phyloP scores from a whole-genome alignment of 2,329 filamentous ascomycete species.

The Xylaria sp. region DNA sequence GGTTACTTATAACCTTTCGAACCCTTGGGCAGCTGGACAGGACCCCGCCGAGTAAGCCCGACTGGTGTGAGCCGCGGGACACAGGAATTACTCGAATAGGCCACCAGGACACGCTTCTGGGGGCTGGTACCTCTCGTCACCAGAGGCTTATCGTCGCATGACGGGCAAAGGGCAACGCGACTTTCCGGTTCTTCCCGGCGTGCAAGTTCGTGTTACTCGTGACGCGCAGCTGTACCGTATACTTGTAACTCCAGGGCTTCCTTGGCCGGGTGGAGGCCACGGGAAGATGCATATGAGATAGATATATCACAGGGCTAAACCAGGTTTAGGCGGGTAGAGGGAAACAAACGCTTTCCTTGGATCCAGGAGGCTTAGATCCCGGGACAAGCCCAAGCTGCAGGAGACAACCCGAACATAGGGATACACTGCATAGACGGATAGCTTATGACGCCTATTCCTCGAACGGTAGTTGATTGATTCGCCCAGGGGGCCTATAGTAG shows the following conservation, averaged over 20 bases:
- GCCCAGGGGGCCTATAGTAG: not conserved
- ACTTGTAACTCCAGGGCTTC: not conserved
- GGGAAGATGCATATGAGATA: not conserved
- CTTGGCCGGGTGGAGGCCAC: not conserved
- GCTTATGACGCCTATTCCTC: not conserved
- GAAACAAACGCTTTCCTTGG: not conserved
- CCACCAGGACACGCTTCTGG: not conserved
- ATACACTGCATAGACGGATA: slow-evolving; percentile 1
- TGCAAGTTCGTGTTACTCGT: not conserved
- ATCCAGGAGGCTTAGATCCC: slow-evolving; percentile 8
- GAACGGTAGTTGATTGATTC: slow-evolving; percentile 8
- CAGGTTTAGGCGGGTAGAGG: slow-evolving; percentile 15
- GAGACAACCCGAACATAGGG: not conserved
- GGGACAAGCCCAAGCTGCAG: not conserved
- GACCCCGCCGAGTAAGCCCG: not conserved
- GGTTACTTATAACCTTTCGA: not conserved
- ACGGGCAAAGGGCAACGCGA: not conserved
- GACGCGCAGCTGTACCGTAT: not conserved
- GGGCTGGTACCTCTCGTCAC: not conserved
- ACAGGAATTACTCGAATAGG: slow-evolving; percentile 1
- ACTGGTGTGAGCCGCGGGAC: not conserved
- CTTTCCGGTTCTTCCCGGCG: not conserved
- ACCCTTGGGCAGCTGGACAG: not conserved
- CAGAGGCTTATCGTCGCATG: slow-evolving; percentile 1
- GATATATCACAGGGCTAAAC: not conserved